Conservation (phyloP, 179 eudicot species). For the Sideroxylon spinosum region DNA sequence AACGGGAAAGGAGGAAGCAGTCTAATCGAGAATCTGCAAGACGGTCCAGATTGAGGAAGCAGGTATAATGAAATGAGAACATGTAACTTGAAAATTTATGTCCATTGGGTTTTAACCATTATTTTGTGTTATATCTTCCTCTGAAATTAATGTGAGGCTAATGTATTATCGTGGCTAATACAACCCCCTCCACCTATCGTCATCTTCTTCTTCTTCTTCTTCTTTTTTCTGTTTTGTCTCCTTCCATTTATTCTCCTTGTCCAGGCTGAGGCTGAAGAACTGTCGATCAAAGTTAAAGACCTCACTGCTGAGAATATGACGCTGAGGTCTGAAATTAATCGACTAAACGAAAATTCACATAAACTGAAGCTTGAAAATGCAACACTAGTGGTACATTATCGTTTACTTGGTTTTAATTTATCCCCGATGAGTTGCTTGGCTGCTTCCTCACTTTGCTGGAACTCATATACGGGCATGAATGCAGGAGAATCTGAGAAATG, state of each 20-base stretch:
- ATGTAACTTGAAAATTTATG: too few relatives aligned
- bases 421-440: too few relatives aligned
- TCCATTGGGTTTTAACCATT: background rate
- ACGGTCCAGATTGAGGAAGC: slow-evolving; percentile 93
- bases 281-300: slow-evolving; percentile 63
- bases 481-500: slow-evolving; percentile 58
- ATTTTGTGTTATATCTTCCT: too few relatives aligned
- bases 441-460: background rate
- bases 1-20: slow-evolving; percentile 89
- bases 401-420: background rate
- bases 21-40: slow-evolving; percentile 97
- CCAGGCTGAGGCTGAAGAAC: slow-evolving; percentile 93
- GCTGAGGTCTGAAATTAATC: slow-evolving; percentile 65
- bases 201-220: background rate
- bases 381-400: slow-evolving; percentile 43
- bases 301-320: slow-evolving; percentile 64
- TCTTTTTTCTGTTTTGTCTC: too few relatives aligned
- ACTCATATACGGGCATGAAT: slow-evolving; percentile 5
- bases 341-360: slow-evolving; percentile 53
- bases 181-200: background rate
- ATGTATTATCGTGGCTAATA: background rate
- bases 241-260: background rate
- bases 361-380: slow-evolving; percentile 72
- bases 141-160: background rate
- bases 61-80: slow-evolving; percentile 38